Evolutionary conservation across 345 rosid species (phyloP), one percentile per base, ranked within the genome.

Genomic region (Linum lewisii): DNA sequence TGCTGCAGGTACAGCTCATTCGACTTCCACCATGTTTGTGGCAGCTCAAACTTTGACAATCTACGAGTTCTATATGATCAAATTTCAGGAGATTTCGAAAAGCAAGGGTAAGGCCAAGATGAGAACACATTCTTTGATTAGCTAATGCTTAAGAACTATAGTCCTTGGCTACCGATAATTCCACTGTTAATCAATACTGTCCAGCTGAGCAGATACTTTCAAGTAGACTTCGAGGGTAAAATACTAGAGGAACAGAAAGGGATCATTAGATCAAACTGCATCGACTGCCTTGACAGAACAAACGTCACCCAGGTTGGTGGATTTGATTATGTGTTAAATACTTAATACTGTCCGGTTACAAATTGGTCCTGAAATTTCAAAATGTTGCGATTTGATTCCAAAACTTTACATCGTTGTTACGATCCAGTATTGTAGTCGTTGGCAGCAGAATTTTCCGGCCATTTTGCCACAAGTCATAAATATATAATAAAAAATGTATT

Each of bases 241-340:
- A 75, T 83, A 70, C 73, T 84, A 61, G 86, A 72, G 73, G 91
- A 92, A 74, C 98, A 92, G 85, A 86, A 79, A 76, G 97, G 98
- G 59, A 73, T 86, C 29, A 59, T 92, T 64, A 83, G 98, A 76
- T 78, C 94, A 60, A 92, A 92, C 74, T 92, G 98, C 77, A 92
- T 92, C 58, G 98, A 92, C 67, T 92, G 95, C 79, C 89, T 92
- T 64, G 98, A 92, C 73, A 87, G 98, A 60, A 88, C 98, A 66
- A 92, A 92, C 73, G 98, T 92, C 25, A 88, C 94, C 60, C 98
- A 92, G 98, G 98, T 92, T 62, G 64, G 72, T 58, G 49, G 24
- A 57, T 42, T 24, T 36, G 21, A 22, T n/a, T n/a, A n/a, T n/a
- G n/a, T n/a, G n/a, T n/a, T n/a, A n/a, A n/a, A n/a, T n/a, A n/a